A percentile compares a stretch with the other conserved stretches of the same genome.
Evolutionary conservation across 805 yeast species (phyloP).

Genomic region (Yamadazyma nakazawae): DNA sequence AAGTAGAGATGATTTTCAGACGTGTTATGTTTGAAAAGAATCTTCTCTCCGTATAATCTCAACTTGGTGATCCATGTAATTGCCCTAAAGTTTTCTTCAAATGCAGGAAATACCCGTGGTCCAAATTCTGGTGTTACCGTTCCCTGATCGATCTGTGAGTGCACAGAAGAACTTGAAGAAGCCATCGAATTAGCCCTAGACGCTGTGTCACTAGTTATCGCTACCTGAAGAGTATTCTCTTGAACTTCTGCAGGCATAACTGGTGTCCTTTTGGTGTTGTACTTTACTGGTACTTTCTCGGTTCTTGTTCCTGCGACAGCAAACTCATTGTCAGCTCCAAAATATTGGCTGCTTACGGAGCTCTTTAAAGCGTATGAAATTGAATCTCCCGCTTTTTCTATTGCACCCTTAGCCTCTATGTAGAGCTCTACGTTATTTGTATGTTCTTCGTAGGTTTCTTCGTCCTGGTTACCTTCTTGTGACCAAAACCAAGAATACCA

Average conservation of each 20-base stretch:
- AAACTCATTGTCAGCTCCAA: slow-evolving; percentile 22
- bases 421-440: slow-evolving; percentile 24
- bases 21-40: slow-evolving; percentile 19
- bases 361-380: slow-evolving; percentile 33
- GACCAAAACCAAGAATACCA: slow-evolving; percentile 30
- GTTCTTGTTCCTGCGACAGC: slow-evolving; percentile 35
- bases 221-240: slow-evolving; percentile 23
- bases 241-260: slow-evolving; percentile 33
- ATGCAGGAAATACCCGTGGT: slow-evolving; percentile 17
- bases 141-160: background rate
- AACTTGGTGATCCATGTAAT: slow-evolving; percentile 22
- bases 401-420: slow-evolving; percentile 28
- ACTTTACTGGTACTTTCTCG: slow-evolving; percentile 31
- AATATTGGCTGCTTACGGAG: slow-evolving; percentile 13
- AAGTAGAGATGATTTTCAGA: slow-evolving; percentile 29
- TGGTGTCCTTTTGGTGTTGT: slow-evolving; percentile 29
- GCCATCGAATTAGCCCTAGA: background rate
- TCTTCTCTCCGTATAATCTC: slow-evolving; percentile 21
- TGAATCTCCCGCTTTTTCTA: slow-evolving; percentile 31
- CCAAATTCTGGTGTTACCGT: background rate
- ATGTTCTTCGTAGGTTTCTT: slow-evolving; percentile 18
- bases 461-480: slow-evolving; percentile 12
- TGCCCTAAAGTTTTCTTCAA: slow-evolving; percentile 22
- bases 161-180: slow-evolving; percentile 2
- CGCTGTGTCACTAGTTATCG: background rate